Evolutionary conservation across 192 early-diverging fungal genomes (phyloP), one percentile per base, ranked within the genome.

Genomic region (Coemansia asiatica): DNA sequence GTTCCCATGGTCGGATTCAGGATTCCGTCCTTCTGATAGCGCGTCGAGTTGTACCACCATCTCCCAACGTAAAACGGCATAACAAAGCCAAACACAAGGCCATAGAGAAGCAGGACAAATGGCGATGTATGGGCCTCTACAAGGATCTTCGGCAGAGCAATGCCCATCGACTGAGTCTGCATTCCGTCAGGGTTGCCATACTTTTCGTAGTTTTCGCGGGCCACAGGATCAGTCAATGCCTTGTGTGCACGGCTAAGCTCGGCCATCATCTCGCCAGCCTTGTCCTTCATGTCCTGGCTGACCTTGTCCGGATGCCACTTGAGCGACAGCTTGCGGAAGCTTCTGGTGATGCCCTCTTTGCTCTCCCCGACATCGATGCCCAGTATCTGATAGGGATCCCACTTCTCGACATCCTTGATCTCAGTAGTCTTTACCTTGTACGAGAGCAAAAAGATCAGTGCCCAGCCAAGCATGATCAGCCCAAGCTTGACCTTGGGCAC

Each of bases 101-200:
- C 90, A 74, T 99, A 99, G 21, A 95, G 81, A 38, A 85, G 73
- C 60, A 99, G 78, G 7, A 98, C 93, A 78, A 89, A 90, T 13
- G 85, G 84, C 66, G 86, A 89, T 75, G 96, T 94, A 66, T 88
- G 83, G 18, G 90, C 85, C 67, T 96, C 93, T 0, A 98, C 92
- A 13, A 99, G 79, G 84, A 91, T 91, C 51, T 85, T 85, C 5
- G 97, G 97, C 38, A 99, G 85, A 4, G 97, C 97, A 72, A 99
- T 91, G 46, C 95, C 95, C 87, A 97, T 90, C 35, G 89, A 83
- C 64, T 89, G 87, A 22, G 92, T 88, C 78, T 97, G 95, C 69
- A 92, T 95, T 15, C 97, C 97, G 74, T 99, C 97, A 18, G 97
- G 95, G 75, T 98, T 94, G 57, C 96, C 96, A 64, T 85, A 95